Evolutionary conservation across 164 flowering plant genomes (phyloP).

Genomic region (Chimonanthus salicifolius): DNA sequence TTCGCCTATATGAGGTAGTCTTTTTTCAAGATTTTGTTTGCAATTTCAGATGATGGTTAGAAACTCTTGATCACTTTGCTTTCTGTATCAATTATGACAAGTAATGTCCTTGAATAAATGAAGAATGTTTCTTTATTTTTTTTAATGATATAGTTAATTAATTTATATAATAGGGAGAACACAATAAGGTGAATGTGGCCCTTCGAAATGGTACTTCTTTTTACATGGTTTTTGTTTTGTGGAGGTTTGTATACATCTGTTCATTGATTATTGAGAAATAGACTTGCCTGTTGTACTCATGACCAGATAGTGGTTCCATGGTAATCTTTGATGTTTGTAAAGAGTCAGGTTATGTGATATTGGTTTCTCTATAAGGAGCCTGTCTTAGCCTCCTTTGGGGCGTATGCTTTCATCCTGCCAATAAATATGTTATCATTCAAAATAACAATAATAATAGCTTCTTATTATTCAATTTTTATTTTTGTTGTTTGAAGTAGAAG

Average conservation of each 20-base stretch:
- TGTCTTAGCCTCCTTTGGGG: too few relatives aligned
- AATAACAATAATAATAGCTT: too few relatives aligned
- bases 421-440: too few relatives aligned
- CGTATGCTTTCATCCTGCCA: too few relatives aligned
- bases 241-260: background rate
- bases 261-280: background rate
- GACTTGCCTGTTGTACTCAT: background rate
- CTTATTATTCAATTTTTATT: too few relatives aligned
- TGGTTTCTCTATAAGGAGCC: too few relatives aligned
- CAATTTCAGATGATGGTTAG: background rate
- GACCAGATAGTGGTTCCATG: too few relatives aligned
- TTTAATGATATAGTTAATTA: background rate
- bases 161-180: background rate
- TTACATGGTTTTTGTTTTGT: background rate
- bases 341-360: too few relatives aligned
- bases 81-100: background rate
- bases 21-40: background rate
- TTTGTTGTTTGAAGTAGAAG: too few relatives aligned
- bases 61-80: background rate
- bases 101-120: background rate
- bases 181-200: background rate
- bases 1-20: constrained; percentile 69
- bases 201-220: background rate
- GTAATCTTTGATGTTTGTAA: too few relatives aligned
- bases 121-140: background rate